phyloP scores from a whole-genome alignment of 1,284 basidiomycete species.

The Microbotryum scabiosae region DNA sequence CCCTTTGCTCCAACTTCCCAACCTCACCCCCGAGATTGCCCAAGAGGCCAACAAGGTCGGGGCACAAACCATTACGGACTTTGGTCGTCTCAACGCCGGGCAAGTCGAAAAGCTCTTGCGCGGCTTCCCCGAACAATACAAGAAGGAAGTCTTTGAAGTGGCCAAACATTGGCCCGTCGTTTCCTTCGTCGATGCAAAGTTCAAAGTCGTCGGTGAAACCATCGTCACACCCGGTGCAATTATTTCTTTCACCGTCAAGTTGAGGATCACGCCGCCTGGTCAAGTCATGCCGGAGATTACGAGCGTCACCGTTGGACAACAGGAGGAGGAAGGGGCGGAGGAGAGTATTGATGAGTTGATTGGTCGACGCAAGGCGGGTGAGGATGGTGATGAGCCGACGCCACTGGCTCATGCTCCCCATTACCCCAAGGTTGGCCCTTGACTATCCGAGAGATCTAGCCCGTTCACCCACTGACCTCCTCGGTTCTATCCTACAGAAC shows the following conservation, averaged over 20 bases:
- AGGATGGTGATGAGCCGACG: slow-evolving; percentile 45
- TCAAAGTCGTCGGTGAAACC: slow-evolving; percentile 92
- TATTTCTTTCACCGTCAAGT: slow-evolving; percentile 76
- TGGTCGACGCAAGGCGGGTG: slow-evolving; percentile 50
- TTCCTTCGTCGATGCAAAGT: slow-evolving; percentile 73
- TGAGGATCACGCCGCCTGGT: slow-evolving; percentile 55
- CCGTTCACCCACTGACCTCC: slow-evolving; percentile 1
- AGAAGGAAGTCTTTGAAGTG: slow-evolving; percentile 58
- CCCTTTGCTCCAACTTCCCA: slow-evolving; percentile 66
- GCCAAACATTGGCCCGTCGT: slow-evolving; percentile 66
- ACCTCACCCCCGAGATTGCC: slow-evolving; percentile 44
- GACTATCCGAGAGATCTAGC: background rate
- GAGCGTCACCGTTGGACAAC: slow-evolving; percentile 32
- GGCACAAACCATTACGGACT: slow-evolving; percentile 34
- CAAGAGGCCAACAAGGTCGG: slow-evolving; percentile 41
- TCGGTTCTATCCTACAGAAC: slow-evolving; percentile 45
- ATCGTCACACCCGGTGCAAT: slow-evolving; percentile 81
- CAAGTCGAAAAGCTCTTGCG: slow-evolving; percentile 45
- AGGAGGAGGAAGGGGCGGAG: slow-evolving; percentile 48
- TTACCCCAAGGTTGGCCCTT: slow-evolving; percentile 68
- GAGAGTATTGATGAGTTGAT: slow-evolving; percentile 63
- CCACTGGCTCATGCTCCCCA: slow-evolving; percentile 81
- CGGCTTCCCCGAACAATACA: slow-evolving; percentile 46
- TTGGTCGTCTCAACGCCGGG: slow-evolving; percentile 25
- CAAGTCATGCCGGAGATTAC: slow-evolving; percentile 41